A percentile compares a stretch with the other conserved stretches of the same genome.
These are phyloP conservation scores for Pleurostoma richardsiae DNA, from an alignment of 2,329 filamentous ascomycete genomes.

Conservation along the genomic window DNA sequence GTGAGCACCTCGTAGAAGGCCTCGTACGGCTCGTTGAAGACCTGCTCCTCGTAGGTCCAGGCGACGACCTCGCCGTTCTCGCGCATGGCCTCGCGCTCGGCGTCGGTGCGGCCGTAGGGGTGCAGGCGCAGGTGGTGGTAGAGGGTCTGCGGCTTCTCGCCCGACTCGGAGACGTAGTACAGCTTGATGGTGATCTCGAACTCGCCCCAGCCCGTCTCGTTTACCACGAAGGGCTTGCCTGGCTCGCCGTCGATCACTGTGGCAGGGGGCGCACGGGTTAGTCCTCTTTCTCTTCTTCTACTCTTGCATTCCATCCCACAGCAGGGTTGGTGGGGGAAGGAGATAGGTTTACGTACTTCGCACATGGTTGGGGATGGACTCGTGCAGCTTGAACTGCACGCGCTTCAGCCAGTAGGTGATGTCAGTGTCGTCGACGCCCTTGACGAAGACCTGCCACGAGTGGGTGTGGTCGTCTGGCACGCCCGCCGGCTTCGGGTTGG, in stretches of 20 bases:
- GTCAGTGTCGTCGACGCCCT: constrained; percentile 82
- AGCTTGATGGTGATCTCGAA: constrained; percentile 95
- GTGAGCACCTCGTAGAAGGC: constrained; percentile 87
- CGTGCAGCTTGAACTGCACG: constrained; percentile 96
- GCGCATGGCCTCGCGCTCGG: constrained; percentile 58
- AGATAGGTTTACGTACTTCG: constrained; percentile 53
- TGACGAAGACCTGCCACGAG: constrained; percentile 92
- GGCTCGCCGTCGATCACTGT: constrained; percentile 65
- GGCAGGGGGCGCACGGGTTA: constrained; percentile 8
- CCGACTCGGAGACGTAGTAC: constrained; percentile 82
- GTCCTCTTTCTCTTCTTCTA: constrained; percentile 18
- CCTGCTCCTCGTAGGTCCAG: constrained; percentile 87
- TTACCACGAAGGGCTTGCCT: constrained; percentile 71
- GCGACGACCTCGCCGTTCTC: constrained; percentile 61
- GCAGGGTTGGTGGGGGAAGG: constrained; percentile 10
- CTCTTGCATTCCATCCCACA: no score
- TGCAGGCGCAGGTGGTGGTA: constrained; percentile 91
- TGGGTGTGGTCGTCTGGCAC: constrained; percentile 91
- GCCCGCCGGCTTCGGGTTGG: constrained; percentile 70
- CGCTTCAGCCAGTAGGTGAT: constrained; percentile 95
- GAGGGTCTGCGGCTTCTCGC: constrained; percentile 92
- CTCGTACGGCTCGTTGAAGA: constrained; percentile 96
- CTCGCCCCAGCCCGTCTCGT: constrained; percentile 95
- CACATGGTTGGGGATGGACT: constrained; percentile 88
- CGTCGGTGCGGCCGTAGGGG: constrained; percentile 80